phyloP scores from a whole-genome alignment of 2,329 filamentous ascomycete species.

The Fusarium napiforme region DNA sequence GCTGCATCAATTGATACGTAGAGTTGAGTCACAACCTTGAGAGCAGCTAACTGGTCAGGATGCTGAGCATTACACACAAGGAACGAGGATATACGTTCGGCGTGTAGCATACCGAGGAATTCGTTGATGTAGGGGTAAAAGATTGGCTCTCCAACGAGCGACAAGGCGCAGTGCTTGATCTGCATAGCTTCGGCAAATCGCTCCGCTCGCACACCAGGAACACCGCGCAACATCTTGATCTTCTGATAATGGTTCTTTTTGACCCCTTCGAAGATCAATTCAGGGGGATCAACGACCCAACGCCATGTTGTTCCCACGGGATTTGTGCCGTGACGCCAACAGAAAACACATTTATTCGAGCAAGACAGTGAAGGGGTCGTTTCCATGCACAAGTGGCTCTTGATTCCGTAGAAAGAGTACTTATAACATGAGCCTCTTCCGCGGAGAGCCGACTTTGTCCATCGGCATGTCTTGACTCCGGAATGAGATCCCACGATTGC shows the following conservation, averaged over 20 bases:
- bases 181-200: constrained; percentile 92
- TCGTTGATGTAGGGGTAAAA: constrained; percentile 99
- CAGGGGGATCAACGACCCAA: constrained; percentile 92
- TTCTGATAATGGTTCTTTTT: constrained; percentile 95
- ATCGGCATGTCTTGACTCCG: constrained; percentile 96
- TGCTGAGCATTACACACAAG: constrained; percentile 98
- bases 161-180: constrained; percentile 92
- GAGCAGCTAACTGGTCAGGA: constrained; percentile 84
- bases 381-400: constrained; percentile 98
- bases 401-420: constrained; percentile 96
- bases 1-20: constrained; percentile 97
- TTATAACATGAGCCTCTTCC: constrained; percentile 98
- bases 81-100: constrained; percentile 89
- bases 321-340: constrained; percentile 98
- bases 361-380: constrained; percentile 95
- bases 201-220: constrained; percentile 91
- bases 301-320: constrained; percentile 97
- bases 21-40: constrained; percentile 90
- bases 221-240: constrained; percentile 95
- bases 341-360: constrained; percentile 98
- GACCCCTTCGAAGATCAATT: constrained; percentile 89
- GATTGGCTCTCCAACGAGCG: constrained; percentile 95
- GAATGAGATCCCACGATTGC: constrained; percentile 95
- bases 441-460: constrained; percentile 96
- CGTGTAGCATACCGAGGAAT: constrained; percentile 84